Percentiles rank a stretch among this genome's conserved stretches.
Conservation (phyloP, 495 filamentous ascomycete species). For the Filosporella fistucella region DNA sequence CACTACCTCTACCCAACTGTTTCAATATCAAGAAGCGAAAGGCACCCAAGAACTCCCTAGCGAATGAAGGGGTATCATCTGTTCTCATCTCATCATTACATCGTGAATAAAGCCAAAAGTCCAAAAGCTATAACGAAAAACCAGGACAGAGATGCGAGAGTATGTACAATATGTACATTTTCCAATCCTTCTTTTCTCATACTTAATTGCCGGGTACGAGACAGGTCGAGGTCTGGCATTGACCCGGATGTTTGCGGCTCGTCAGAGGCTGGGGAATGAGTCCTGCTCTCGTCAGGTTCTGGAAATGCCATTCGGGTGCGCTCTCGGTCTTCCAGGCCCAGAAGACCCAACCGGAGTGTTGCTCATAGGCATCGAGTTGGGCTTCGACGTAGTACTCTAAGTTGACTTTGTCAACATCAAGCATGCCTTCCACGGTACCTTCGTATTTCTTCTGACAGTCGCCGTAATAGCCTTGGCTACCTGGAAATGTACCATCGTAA, state of each 20-base stretch:
- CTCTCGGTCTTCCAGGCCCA: conserved; percentile 84
- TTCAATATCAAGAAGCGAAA: no score
- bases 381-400: conserved; percentile 62
- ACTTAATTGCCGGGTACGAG: conserved; percentile 19
- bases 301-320: conserved; percentile 85
- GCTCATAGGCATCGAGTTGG: conserved; percentile 71
- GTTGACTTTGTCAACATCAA: conserved; percentile 48
- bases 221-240: conserved; percentile 18
- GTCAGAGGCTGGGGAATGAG: conserved; percentile 24
- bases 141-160: no score
- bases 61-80: conserved; percentile 13
- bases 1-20: no score
- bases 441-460: conserved; percentile 53
- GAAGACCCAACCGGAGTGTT: conserved; percentile 68
- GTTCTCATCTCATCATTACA: neutral
- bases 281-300: conserved; percentile 39
- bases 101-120: conserved; percentile 3
- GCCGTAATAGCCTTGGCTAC: conserved; percentile 43
- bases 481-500: conserved; percentile 60
- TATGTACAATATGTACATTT: neutral
- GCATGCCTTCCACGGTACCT: conserved; percentile 49
- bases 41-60: conserved; percentile 12
- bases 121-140: no score
- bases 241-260: conserved; percentile 16
- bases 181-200: neutral